These are phyloP conservation scores for Pelargonium myrrhifolium DNA, from an alignment of 441 rosid species.

Conservation along the genomic window DNA sequence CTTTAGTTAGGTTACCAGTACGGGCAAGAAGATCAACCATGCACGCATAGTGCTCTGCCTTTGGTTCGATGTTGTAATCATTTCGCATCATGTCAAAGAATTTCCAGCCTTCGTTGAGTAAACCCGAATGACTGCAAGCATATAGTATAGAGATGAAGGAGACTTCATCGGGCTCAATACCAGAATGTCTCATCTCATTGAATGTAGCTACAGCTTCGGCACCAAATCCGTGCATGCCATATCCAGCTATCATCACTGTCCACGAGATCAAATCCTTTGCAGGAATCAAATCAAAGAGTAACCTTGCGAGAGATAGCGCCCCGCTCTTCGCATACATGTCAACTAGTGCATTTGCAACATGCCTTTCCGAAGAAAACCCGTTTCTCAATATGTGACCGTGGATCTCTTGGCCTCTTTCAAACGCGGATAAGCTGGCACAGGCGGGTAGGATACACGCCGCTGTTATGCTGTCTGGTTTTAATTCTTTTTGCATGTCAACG, in stretches of 20 bases:
- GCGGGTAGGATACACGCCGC: constrained; percentile 72
- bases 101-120: constrained; percentile 65
- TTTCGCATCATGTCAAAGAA: constrained; percentile 59
- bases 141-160: constrained; percentile 53
- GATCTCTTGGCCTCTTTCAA: constrained; percentile 60
- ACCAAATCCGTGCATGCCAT: constrained; percentile 76
- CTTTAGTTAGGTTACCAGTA: constrained; percentile 42
- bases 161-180: constrained; percentile 46
- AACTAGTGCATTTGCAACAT: constrained; percentile 53
- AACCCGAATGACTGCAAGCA: constrained; percentile 67
- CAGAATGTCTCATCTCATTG: constrained; percentile 38
- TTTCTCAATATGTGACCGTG: constrained; percentile 50
- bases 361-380: constrained; percentile 37
- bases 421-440: constrained; percentile 62
- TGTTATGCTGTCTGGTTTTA: constrained; percentile 48
- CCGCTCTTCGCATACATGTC: constrained; percentile 75
- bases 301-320: constrained; percentile 38
- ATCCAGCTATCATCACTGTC: constrained; percentile 81
- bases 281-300: constrained; percentile 48
- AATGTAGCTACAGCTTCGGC: constrained; percentile 49
- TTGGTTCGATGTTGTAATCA: constrained; percentile 51
- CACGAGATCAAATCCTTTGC: constrained; percentile 61
- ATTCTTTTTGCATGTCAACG: constrained; percentile 34
- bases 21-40: constrained; percentile 70
- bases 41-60: constrained; percentile 62